Base-by-base conservation (phyloP, 2,329 filamentous ascomycete genomes). In the Aureobasidium namibiae region DNA sequence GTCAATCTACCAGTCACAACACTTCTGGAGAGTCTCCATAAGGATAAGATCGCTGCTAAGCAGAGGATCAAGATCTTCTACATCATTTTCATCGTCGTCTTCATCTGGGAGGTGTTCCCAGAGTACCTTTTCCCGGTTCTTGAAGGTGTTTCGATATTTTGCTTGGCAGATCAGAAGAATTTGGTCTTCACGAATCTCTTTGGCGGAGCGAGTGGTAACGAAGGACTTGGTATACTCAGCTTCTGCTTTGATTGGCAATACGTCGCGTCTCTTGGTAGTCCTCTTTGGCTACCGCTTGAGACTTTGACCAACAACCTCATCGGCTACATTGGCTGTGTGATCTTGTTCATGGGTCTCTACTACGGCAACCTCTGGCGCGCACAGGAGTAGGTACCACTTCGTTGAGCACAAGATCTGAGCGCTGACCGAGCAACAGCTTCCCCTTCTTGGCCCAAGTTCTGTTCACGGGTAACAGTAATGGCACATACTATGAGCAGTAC, bases 31-130 rank as follows among this genome's bases (percentile, higher is more conserved):
- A 72, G 72, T 10, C 64, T 77, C 16, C 75, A 76, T 59, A 63
- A 67, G 21, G 67, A 73, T 46, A 73, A 71, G 56, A 33, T 63
- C 0, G 70, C 73, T 33, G 75, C 72, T 1, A 74, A 70, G 48
- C 71, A 72, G 58, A 70, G 71, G 1, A 65, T 80, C 39, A 69
- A 70, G 23, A 65, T 75, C 13, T 80, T 78, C 60, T 73, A 73
- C 67, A 63, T 69, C 61, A 65, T 75, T 45, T 75, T 75, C 62
- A 60, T 65, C 0, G 67, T 65, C 45, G 70, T 78, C 39, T 75
- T 78, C 48, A 63, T 75, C 33, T 81, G 78, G 73, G 78, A 80
- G 54, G 69, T 78, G 3, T 66, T 81, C 42, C 78, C 79, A 0
- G 72, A 78, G 59, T 78, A 76, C 48, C 73, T 80, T 0, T 75